Evolutionary conservation across 2,329 filamentous ascomycete genomes (phyloP), one percentile per base, ranked within the genome.

Genomic region (Pseudogymnoascus sp.): DNA sequence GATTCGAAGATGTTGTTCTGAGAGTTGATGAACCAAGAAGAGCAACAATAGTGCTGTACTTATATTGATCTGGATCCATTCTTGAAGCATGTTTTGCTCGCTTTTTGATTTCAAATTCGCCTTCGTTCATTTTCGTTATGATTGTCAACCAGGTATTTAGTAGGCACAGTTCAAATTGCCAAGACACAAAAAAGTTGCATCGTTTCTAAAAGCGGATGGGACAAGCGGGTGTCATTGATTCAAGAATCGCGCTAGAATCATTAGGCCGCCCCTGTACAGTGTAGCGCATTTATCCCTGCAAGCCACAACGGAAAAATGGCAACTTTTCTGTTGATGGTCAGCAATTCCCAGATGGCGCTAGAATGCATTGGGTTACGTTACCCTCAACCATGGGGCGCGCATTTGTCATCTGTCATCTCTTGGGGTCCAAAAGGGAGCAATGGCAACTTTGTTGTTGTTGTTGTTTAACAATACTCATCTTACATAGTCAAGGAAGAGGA

Each of bases 141-240:
- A 38, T 58, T 45, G 21, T 45, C 41, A 45, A 26, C 41, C 41
- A 19, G 19, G 19, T 19, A 19, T 19, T 19, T 2, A 19, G 19
- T 19, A 19, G 19, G 19, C 19, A 19, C 19, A 19, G 1, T 19
- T 19, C 19, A 63, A 64, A 62, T 55, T 64, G 62, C 64, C 39
- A 65, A 65, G 62, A 61, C 39, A 64, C 62, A 64, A 60, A 59
- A 65, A 64, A 65, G 64, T 65, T 65, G 64, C 64, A 55, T 35
- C 62, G 60, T 52, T 64, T 64, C 62, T 61, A 19, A 33, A 64
- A 38, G 60, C 19, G 62, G 64, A 61, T 2, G 2, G 55, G 62
- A 63, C 52, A 63, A 43, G 62, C 62, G 49, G 59, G 62, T 45
- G 38, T 23, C 37, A 58, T 43, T 61, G 45, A 58, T 58, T 61